A percentile compares a stretch with the other conserved stretches of the same genome.
phyloP scores from a whole-genome alignment of 257 asterid genomes.

The Solanum sejunctum region DNA sequence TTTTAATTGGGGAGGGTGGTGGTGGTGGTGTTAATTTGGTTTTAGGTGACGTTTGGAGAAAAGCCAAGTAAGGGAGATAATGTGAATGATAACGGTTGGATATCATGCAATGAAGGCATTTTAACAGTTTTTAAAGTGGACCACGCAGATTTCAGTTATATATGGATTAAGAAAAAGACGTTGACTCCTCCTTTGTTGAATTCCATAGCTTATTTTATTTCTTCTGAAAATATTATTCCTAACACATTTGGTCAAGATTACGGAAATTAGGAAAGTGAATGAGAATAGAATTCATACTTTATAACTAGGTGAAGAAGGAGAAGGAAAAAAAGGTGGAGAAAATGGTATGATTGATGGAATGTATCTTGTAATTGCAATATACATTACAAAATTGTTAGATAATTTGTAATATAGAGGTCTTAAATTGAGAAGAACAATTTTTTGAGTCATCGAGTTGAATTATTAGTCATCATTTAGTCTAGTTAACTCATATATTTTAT shows the following conservation, averaged over 20 bases:
- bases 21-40: not conserved
- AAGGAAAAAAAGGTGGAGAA: not conserved
- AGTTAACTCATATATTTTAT: not conserved
- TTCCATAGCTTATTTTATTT: not conserved
- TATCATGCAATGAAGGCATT: conserved; percentile 1
- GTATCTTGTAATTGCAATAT: not conserved
- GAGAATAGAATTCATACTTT: not conserved
- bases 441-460: not conserved
- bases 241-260: not conserved
- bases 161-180: not conserved
- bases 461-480: not conserved
- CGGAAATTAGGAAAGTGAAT: not conserved
- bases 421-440: not conserved
- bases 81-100: conserved; percentile 14
- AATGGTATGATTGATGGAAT: not conserved
- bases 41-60: conserved; percentile 5
- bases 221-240: not conserved
- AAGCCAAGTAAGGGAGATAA: conserved; percentile 9
- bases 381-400: not conserved
- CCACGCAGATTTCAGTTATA: conserved; percentile 1
- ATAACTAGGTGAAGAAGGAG: not conserved
- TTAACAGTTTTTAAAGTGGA: conserved; percentile 9
- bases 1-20: not conserved
- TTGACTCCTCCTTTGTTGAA: not conserved
- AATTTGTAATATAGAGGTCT: too few relatives aligned